phyloP scores from a whole-genome alignment of 106 monocot genomes.

The Acorus calamus region DNA sequence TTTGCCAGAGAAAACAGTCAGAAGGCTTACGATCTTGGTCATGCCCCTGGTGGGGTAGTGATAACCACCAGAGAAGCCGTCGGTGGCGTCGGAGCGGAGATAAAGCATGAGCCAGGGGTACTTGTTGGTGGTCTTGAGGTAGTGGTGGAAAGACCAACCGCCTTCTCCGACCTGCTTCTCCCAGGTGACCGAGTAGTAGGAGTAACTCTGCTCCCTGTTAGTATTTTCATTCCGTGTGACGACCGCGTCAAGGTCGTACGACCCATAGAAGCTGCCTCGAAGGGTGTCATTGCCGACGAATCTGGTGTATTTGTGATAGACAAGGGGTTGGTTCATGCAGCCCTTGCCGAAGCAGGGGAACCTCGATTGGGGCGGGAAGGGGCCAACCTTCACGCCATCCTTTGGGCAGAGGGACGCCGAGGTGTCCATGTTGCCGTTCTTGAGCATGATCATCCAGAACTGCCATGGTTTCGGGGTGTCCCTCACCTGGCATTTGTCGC shows the following conservation, averaged over 20 bases:
- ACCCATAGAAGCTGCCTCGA: conserved; percentile 51
- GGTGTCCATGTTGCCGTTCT: conserved; percentile 86
- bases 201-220: not conserved
- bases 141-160: conserved; percentile 66
- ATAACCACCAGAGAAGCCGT: conserved; percentile 72
- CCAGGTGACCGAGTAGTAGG: conserved; percentile 67
- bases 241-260: conserved; percentile 52
- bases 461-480: conserved; percentile 55
- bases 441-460: conserved; percentile 95
- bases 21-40: conserved; percentile 48
- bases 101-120: conserved; percentile 97
- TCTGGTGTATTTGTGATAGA: conserved; percentile 40
- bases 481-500: conserved; percentile 43
- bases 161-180: conserved; percentile 62
- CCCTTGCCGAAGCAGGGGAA: conserved; percentile 77
- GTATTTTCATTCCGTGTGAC: not conserved
- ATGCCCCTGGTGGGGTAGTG: conserved; percentile 84
- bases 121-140: conserved; percentile 40
- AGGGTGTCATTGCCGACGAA: conserved; percentile 14
- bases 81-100: conserved; percentile 72
- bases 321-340: conserved; percentile 88
- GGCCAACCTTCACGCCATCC: conserved; percentile 45
- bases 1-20: not conserved
- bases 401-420: conserved; percentile 48
- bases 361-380: conserved; percentile 42